Evolutionary conservation across 2,329 filamentous ascomycete genomes (phyloP).

Genomic region (Ceratocystis alfenasii): DNA sequence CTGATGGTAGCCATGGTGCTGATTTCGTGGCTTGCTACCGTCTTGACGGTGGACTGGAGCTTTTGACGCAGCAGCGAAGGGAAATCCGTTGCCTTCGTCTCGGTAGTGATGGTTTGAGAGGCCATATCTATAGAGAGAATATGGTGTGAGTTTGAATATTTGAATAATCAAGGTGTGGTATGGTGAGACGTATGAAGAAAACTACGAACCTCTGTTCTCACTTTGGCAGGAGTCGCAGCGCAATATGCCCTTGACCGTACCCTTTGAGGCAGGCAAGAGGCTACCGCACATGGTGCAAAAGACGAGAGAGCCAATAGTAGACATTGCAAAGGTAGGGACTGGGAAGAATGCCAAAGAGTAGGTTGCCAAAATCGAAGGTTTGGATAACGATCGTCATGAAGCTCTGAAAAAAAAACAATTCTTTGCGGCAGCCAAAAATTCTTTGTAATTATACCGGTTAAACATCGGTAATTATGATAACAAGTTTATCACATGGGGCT

Average conservation of each 20-base stretch:
- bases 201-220: constrained; percentile 59
- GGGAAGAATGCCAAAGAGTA: neutral
- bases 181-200: neutral
- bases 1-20: constrained; percentile 57
- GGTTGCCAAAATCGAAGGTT: too few species aligned
- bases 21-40: constrained; percentile 63
- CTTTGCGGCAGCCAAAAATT: constrained; percentile 17
- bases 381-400: neutral
- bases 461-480: constrained; percentile 19
- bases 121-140: constrained; percentile 47
- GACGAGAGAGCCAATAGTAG: constrained; percentile 77
- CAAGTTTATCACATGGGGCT: constrained; percentile 9
- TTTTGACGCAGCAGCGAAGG: constrained; percentile 82
- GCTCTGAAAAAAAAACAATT: constrained; percentile 5
- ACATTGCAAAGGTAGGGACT: constrained; percentile 45
- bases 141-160: constrained; percentile 18
- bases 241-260: constrained; percentile 61
- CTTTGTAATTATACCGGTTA: constrained; percentile 3
- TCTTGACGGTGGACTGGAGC: constrained; percentile 69
- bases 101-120: constrained; percentile 63
- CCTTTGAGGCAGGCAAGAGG: constrained; percentile 68
- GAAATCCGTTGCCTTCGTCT: constrained; percentile 81
- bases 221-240: constrained; percentile 78
- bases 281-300: constrained; percentile 93
- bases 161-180: neutral